These are phyloP conservation scores for Kwoniella botswanensis DNA, from an alignment of 768 basidiomycete genomes.

Conservation along the genomic window DNA sequence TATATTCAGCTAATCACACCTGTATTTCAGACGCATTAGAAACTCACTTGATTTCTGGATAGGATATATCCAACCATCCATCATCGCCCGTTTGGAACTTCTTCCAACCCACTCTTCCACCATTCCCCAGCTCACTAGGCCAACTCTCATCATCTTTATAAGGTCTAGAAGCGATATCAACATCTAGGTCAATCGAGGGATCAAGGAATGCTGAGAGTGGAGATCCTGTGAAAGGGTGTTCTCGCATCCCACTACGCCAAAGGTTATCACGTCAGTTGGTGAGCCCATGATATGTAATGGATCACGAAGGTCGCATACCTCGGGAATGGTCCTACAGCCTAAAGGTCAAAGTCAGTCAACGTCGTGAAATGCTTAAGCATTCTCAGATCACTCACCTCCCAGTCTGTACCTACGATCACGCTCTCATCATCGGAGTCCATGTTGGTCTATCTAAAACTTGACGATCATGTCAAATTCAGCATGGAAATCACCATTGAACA, in stretches of 20 bases:
- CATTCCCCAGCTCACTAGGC: constrained; percentile 41
- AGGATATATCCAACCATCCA: constrained; percentile 42
- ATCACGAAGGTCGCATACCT: constrained; percentile 21
- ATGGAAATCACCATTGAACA: too few relatives aligned
- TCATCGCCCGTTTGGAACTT: constrained; percentile 29
- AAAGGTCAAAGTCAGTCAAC: background rate
- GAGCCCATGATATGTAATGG: too few relatives aligned
- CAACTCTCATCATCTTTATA: constrained; percentile 33
- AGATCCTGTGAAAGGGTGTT: constrained; percentile 43
- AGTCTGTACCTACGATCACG: constrained; percentile 16
- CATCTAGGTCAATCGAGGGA: constrained; percentile 27
- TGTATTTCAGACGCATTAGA: too few relatives aligned
- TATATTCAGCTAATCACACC: background rate
- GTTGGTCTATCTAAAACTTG: too few relatives aligned
- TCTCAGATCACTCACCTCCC: constrained; percentile 31
- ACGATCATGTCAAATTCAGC: too few relatives aligned
- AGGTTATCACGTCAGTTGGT: background rate
- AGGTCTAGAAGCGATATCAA: constrained; percentile 39
- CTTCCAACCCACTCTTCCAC: constrained; percentile 44
- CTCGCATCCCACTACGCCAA: constrained; percentile 44
- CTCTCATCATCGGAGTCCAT: constrained; percentile 1
- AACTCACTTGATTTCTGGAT: constrained; percentile 40
- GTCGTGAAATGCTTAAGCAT: background rate
- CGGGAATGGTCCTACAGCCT: constrained; percentile 49
- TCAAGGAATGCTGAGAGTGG: constrained; percentile 40